Percentiles rank a stretch among this genome's conserved stretches.
Conservation (phyloP, 768 basidiomycete genomes). For the Scleroderma citrinum region DNA sequence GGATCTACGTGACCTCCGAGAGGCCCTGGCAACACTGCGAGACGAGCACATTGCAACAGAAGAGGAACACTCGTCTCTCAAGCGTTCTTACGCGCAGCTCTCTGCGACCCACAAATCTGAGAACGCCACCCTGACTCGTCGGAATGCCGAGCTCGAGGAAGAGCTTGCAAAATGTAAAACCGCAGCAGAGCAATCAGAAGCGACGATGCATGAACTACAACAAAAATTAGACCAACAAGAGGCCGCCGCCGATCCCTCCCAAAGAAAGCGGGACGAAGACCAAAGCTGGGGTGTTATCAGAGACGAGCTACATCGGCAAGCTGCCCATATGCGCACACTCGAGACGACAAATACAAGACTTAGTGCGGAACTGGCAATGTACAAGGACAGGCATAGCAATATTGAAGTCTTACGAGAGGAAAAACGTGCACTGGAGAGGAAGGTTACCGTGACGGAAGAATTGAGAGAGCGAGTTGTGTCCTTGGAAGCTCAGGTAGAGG, state of each 20-base stretch:
- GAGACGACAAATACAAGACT: conserved; percentile 56
- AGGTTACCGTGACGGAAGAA: conserved; percentile 44
- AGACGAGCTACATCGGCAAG: conserved; percentile 64
- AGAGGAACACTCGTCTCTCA: conserved; percentile 46
- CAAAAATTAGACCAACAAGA: conserved; percentile 42
- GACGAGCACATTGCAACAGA: conserved; percentile 58
- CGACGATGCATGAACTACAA: conserved; percentile 40
- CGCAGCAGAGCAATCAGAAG: conserved; percentile 37
- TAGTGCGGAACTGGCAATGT: conserved; percentile 43
- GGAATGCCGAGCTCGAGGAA: conserved; percentile 40
- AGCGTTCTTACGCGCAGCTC: conserved; percentile 44
- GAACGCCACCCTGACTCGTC: conserved; percentile 41
- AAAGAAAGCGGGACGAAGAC: conserved; percentile 35
- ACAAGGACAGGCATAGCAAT: conserved; percentile 52
- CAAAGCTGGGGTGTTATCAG: conserved; percentile 59
- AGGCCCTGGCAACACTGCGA: conserved; percentile 40
- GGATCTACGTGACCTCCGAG: conserved; percentile 49
- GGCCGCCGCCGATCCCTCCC: conserved; percentile 27
- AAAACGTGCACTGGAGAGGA: conserved; percentile 57
- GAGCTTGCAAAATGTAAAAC: conserved; percentile 40
- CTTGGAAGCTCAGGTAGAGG: conserved; percentile 64
- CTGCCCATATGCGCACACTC: conserved; percentile 51
- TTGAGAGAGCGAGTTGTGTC: conserved; percentile 49
- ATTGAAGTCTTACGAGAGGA: conserved; percentile 72
- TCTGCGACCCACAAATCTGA: conserved; percentile 47